Conservation (phyloP, 176 grass and related monocot species). For the Typha latifolia region DNA sequence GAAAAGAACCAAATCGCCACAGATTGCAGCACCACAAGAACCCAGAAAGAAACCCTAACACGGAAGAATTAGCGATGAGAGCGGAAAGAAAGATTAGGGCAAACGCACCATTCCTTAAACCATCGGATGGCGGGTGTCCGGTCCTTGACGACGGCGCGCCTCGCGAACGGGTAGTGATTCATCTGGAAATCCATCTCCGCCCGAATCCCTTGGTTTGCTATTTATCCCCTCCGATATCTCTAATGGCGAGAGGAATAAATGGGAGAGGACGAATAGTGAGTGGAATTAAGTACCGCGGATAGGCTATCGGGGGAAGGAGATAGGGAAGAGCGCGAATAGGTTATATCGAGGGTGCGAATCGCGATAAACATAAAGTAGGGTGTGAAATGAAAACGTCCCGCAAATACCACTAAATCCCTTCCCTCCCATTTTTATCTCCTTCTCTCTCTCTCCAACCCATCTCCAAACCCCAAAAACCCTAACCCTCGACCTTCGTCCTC, state of each 20-base stretch:
- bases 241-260: too few species aligned
- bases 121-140: conserved; percentile 45
- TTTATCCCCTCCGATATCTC: too few species aligned
- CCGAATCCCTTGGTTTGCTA: too few species aligned
- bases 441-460: not conserved
- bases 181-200: not conserved
- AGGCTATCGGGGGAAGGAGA: too few species aligned
- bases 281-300: too few species aligned
- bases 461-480: not conserved
- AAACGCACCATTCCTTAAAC: conserved; percentile 69
- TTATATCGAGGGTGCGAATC: too few species aligned
- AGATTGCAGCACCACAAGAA: conserved; percentile 14
- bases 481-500: not conserved
- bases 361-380: too few species aligned
- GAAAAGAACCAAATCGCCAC: conserved; percentile 2
- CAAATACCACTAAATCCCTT: not conserved
- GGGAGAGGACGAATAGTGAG: too few species aligned
- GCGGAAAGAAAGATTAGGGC: not conserved
- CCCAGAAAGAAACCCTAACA: not conserved
- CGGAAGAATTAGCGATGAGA: not conserved
- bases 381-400: not conserved
- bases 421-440: not conserved
- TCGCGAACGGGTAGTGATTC: conserved; percentile 25
- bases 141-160: conserved; percentile 28
- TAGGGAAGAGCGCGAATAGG: too few species aligned